A percentile compares a stretch with the other conserved stretches of the same genome.
These are phyloP conservation scores for Brasenia schreberi DNA, from an alignment of 164 flowering plant species.

Conservation along the genomic window DNA sequence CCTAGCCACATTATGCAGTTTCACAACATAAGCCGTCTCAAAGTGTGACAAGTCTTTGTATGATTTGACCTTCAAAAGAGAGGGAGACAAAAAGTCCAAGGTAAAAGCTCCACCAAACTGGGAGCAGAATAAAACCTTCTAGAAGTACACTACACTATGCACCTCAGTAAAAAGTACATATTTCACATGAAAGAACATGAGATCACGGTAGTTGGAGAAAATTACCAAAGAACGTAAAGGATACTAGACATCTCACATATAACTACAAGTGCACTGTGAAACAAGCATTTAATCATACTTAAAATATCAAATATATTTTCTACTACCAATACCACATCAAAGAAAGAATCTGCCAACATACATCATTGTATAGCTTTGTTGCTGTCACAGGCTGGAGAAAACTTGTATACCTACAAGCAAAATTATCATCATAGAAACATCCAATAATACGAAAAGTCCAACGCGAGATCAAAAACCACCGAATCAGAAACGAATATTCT, in stretches of 20 bases:
- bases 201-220: too few relatives aligned
- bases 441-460: background rate
- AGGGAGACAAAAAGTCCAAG: background rate
- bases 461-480: background rate
- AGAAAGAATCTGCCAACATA: slow-evolving; percentile 9
- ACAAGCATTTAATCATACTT: too few relatives aligned
- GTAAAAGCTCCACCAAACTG: too few relatives aligned
- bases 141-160: too few relatives aligned
- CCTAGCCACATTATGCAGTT: slow-evolving; percentile 76
- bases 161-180: too few relatives aligned
- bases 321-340: background rate
- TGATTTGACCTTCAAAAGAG: slow-evolving; percentile 61
- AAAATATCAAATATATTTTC: too few relatives aligned
- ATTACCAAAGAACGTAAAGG: background rate
- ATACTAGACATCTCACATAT: background rate
- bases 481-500: background rate
- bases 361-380: slow-evolving; percentile 82
- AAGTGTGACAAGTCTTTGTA: slow-evolving; percentile 83
- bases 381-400: slow-evolving; percentile 90
- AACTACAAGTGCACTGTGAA: too few relatives aligned
- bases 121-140: too few relatives aligned
- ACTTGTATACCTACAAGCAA: slow-evolving; percentile 77
- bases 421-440: slow-evolving; percentile 1
- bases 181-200: too few relatives aligned
- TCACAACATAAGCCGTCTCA: slow-evolving; percentile 99